Conservation (phyloP, 78 protist species). For the Polysphondylium violaceum region DNA sequence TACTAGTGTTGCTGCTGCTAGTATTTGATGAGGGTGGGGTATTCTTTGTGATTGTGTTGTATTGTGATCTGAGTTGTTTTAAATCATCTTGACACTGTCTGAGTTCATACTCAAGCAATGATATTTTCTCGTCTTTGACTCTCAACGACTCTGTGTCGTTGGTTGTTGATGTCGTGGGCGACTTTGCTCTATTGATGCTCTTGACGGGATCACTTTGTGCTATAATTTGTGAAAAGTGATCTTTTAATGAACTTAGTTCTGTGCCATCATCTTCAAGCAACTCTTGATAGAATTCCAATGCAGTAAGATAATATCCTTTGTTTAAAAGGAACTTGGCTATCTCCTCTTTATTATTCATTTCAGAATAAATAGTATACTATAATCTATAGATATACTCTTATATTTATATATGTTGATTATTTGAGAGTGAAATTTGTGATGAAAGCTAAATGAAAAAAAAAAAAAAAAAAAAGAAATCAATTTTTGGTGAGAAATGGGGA, state of each 20-base stretch:
- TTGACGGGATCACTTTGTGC: neutral
- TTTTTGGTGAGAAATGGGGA: too few species aligned
- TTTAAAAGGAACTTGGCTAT: constrained; percentile 51
- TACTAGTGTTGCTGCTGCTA: neutral
- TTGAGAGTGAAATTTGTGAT: neutral
- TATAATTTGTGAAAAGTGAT: neutral
- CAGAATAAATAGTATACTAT: too few species aligned
- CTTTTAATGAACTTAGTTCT: constrained; percentile 21
- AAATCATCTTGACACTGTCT: constrained; percentile 60
- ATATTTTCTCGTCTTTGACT: constrained; percentile 41
- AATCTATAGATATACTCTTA: neutral
- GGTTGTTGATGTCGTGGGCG: neutral
- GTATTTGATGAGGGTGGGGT: neutral
- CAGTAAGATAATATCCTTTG: constrained; percentile 72
- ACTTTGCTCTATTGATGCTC: constrained; percentile 12
- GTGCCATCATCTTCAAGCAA: constrained; percentile 73
- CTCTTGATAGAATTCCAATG: constrained; percentile 75
- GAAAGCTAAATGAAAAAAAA: neutral
- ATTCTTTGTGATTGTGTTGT: neutral
- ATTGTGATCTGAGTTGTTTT: neutral
- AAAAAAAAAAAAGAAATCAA: neutral
- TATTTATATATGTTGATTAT: neutral
- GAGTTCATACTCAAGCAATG: constrained; percentile 65
- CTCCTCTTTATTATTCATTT: constrained; percentile 52
- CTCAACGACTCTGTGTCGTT: neutral